Base-by-base conservation (phyloP, 345 rosid species). In the Linum usitatissimum region DNA sequence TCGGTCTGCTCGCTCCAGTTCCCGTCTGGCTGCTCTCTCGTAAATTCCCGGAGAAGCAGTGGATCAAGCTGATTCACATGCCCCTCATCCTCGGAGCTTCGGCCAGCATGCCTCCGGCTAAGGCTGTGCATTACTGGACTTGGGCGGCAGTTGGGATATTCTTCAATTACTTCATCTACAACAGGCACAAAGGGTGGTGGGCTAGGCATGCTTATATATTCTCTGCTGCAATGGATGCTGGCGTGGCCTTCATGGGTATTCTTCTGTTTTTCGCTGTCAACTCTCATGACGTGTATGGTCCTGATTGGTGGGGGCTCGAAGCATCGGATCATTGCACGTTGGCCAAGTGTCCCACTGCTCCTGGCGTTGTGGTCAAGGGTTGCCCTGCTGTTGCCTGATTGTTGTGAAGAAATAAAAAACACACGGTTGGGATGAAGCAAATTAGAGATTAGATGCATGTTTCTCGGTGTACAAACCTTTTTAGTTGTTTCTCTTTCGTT, bases 161-260 rank as follows among this genome's bases (percentile, higher is more conserved):
- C 51, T 45, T 45, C 51, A 45, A 45, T 15, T 45, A 45, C 51
- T 45, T 10, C 15, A 13, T 45, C 14, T 45, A 45, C 15, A 45
- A 45, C 4, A 45, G 51, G 51, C 51, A 45, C 17, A 45, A 45
- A 10, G 51, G 51, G 3, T 45, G 51, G 51, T 45, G 58, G 58
- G 58, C 58, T 5, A 55, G 21, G 20, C 58, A 55, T 21, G 30
- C 21, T 18, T 55, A 55, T n/a, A 18, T 55, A 1, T 8, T 55
- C 6, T 55, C 58, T 4, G 58, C 58, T 18, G 58, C 58, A 5
- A 18, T 55, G 58, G 58, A 55, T 21, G 58, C 58, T 7, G 58
- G 58, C 18, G 21, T 55, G 18, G 58, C 58, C 0, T 55, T 55
- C 21, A 55, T 55, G 58, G 58, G 58, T 9, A 21, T 55, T 21